Evolutionary conservation across 495 filamentous ascomycete genomes (phyloP), one percentile per base, ranked within the genome.

Genomic region (Apodospora peruviana): DNA sequence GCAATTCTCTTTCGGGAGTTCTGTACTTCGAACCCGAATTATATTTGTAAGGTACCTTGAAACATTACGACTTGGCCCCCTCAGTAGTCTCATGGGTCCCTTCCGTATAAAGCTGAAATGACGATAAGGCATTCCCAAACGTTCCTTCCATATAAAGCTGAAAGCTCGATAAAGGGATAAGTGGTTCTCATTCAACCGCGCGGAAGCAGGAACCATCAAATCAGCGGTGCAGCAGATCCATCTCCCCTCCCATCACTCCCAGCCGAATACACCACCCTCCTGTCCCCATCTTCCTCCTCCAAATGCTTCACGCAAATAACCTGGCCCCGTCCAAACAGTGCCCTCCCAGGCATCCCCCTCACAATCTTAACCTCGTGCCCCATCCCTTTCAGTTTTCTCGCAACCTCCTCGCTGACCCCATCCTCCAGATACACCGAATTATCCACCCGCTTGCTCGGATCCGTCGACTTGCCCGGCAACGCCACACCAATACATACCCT

Each of bases 181-280:
- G n/a, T n/a, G n/a, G n/a, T n/a, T n/a, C n/a, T n/a, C n/a, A n/a
- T n/a, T n/a, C n/a, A n/a, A n/a, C n/a, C n/a, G n/a, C n/a, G n/a
- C n/a, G n/a, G n/a, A n/a, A n/a, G n/a, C 27, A 32, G 27, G 40
- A 4, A 5, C 21, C 16, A 14, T 44, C 24, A 44, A 20, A 44
- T 39, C 16, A 57, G 16, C 10, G 86, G 85, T 53, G 80, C 72
- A 4, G 86, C 85, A 57, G 78, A 77, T 25, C 88, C 87, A 76
- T 94, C 88, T 1, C 88, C 88, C 43, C 88, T 78, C 19, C 69
- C 70, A 74, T 93, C 88, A 64, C 85, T 90, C 11, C 86, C 88
- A 0, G 79, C 87, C 59, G 79, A 85, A 60, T 80, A 90, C 4
- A 94, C 76, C 42, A 74, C 59, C 49, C 69, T 54, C 17, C 81